phyloP scores from a whole-genome alignment of 2,329 filamentous ascomycete species.

The Aspergillus sergii region DNA sequence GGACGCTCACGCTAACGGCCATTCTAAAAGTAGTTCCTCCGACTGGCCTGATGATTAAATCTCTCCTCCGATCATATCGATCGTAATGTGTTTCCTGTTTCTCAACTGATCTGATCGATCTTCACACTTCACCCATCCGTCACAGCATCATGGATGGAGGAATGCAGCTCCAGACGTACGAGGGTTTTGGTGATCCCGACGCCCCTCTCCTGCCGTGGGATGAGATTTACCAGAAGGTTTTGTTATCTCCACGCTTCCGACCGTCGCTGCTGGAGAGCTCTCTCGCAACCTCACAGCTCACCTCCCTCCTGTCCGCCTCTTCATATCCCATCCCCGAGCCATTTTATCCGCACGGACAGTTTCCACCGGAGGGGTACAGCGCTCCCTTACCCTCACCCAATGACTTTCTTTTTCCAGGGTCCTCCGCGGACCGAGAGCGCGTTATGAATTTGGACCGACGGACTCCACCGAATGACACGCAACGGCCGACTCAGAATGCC shows the following conservation, averaged over 20 bases:
- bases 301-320: slow-evolving; percentile 22
- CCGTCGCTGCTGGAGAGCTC: slow-evolving; percentile 5
- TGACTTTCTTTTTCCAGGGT: slow-evolving; percentile 4
- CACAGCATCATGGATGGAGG: background rate
- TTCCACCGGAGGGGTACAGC: background rate
- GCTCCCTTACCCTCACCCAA: background rate
- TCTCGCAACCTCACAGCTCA: slow-evolving; percentile 14
- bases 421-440: background rate
- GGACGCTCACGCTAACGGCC: background rate
- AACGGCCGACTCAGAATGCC: background rate
- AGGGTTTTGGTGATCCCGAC: slow-evolving; percentile 4
- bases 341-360: background rate
- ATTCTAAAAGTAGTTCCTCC: background rate
- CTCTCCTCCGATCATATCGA: background rate
- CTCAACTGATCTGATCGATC: background rate
- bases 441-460: background rate
- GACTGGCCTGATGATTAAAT: background rate
- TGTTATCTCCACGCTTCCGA: slow-evolving; percentile 7
- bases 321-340: slow-evolving; percentile 20
- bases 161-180: background rate
- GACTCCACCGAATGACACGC: background rate
- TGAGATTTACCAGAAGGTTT: slow-evolving; percentile 9
- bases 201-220: slow-evolving; percentile 15
- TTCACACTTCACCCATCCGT: background rate
- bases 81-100: background rate